phyloP scores from a whole-genome alignment of 2,329 filamentous ascomycete genomes.

The Xylaria sp. region DNA sequence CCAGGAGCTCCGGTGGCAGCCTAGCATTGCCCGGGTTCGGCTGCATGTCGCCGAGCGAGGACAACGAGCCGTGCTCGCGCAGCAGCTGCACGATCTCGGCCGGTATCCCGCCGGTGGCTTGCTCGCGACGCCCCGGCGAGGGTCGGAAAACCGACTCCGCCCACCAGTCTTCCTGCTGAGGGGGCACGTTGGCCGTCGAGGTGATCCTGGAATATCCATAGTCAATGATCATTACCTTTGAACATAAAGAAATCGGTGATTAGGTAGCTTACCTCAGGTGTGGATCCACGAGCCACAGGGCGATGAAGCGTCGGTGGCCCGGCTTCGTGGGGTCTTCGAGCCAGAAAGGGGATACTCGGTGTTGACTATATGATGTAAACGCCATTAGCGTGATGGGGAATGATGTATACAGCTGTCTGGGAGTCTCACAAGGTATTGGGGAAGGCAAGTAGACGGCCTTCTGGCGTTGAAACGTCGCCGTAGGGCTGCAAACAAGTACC shows the following conservation, averaged over 20 bases:
- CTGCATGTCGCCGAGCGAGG: not conserved
- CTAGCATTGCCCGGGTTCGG: not conserved
- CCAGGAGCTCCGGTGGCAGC: conserved; percentile 5
- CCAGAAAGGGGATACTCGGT: conserved; percentile 49
- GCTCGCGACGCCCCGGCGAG: no score
- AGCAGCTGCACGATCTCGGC: conserved; percentile 17
- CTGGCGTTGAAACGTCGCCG: conserved; percentile 26
- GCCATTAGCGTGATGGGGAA: no score
- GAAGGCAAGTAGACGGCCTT: conserved; percentile 31
- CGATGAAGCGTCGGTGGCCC: conserved; percentile 62
- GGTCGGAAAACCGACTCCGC: conserved; percentile 18
- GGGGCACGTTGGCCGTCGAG: conserved; percentile 49
- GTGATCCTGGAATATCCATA: no score
- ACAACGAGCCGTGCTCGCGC: not conserved
- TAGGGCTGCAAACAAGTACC: conserved; percentile 24
- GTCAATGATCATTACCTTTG: no score
- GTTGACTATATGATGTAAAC: conserved; percentile 39
- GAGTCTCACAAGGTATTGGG: conserved; percentile 28
- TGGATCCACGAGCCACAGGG: conserved; percentile 64
- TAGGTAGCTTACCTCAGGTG: no score
- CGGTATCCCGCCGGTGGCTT: conserved; percentile 2
- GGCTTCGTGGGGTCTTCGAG: conserved; percentile 54
- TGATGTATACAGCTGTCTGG: not conserved
- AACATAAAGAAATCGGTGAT: no score
- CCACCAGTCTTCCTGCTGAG: conserved; percentile 47